Base-by-base conservation (phyloP, 2,329 filamentous ascomycete species). In the Teratosphaeria pseudoeucalypti region DNA sequence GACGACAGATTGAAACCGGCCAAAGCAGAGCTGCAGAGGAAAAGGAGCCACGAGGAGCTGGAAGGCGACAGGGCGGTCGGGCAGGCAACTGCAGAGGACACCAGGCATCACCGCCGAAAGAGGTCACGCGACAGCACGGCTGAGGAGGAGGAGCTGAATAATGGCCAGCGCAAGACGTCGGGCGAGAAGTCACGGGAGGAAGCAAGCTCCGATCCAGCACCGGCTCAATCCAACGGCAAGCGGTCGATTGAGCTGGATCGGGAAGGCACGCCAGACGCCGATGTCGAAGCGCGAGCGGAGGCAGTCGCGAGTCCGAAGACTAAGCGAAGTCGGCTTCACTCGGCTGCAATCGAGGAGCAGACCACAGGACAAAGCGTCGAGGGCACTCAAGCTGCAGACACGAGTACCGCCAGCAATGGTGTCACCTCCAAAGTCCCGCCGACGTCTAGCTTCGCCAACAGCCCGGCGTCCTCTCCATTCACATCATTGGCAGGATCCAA, bases 401-500 rank as follows among this genome's bases (percentile, higher is more conserved):
- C 61, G 23, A 19, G 47, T 5, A 58, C 62, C 23, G 64, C 66
- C 55, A 61, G 65, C 29, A 71, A 71, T 61, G 68, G 29, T 32
- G 39, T 62, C 26, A 60, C 57, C 12, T 57, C 60, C 67, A 66
- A 58, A 64, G 59, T 65, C 55, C 63, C 57, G 29, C 26, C 59
- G n/a, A 58, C 59, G 23, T 77, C 75, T 60, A 76, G 73, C 14
- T 80, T 79, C 57, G 70, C 75, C 47, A 78, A 79, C 61, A 72
- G 72, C 5, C 77, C 77, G 34, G 69, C 77, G 23, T 68, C 73
- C 14, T 78, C 79, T 55, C 79, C 79, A 3, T 81, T 82, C 63
- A 73, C 76, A 56, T 70, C 75, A 52, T 70, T 81, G 57, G 68
- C 74, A 19, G 67, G 70, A 53, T 73, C 60, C 62, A 72, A 74